A percentile compares a stretch with the other conserved stretches of the same genome.
Evolutionary conservation across 2,329 filamentous ascomycete species (phyloP).

Genomic region (Ceratocystis cubensis): DNA sequence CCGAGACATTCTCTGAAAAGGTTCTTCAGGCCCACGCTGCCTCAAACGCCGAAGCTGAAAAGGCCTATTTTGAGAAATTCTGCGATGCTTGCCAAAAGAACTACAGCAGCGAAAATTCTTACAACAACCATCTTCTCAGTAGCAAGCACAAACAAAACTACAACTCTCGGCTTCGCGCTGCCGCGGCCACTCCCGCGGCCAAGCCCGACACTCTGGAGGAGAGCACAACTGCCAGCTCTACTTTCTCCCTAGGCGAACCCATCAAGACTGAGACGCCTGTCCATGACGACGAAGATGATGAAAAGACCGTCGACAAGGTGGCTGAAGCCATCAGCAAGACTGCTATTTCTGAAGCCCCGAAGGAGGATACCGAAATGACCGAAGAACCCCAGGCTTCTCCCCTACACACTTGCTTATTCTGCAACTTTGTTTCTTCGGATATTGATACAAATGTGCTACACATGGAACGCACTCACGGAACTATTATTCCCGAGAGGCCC

Average conservation of each 20-base stretch:
- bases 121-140: slow-evolving; percentile 80
- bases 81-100: slow-evolving; percentile 79
- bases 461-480: slow-evolving; percentile 86
- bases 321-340: slow-evolving; percentile 65
- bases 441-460: slow-evolving; percentile 67
- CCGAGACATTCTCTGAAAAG: slow-evolving; percentile 90
- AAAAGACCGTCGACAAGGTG: slow-evolving; percentile 64
- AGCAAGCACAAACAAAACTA: slow-evolving; percentile 67
- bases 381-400: slow-evolving; percentile 22
- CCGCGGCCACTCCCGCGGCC: slow-evolving; percentile 26
- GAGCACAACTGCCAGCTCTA: slow-evolving; percentile 76
- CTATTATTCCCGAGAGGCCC: slow-evolving; percentile 84
- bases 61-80: slow-evolving; percentile 73
- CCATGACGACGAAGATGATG: slow-evolving; percentile 53
- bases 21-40: slow-evolving; percentile 81
- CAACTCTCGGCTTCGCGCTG: slow-evolving; percentile 23
- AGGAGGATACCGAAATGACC: slow-evolving; percentile 35
- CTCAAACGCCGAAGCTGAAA: slow-evolving; percentile 71
- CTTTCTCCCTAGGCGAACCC: slow-evolving; percentile 80
- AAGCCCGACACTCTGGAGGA: slow-evolving; percentile 55
- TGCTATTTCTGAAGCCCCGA: slow-evolving; percentile 46
- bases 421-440: slow-evolving; percentile 70
- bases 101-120: slow-evolving; percentile 95
- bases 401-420: slow-evolving; percentile 62
- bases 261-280: slow-evolving; percentile 32